Evolutionary conservation across 441 rosid genomes (phyloP), one percentile per base, ranked within the genome.

Genomic region (Isatis lusitanica): DNA sequence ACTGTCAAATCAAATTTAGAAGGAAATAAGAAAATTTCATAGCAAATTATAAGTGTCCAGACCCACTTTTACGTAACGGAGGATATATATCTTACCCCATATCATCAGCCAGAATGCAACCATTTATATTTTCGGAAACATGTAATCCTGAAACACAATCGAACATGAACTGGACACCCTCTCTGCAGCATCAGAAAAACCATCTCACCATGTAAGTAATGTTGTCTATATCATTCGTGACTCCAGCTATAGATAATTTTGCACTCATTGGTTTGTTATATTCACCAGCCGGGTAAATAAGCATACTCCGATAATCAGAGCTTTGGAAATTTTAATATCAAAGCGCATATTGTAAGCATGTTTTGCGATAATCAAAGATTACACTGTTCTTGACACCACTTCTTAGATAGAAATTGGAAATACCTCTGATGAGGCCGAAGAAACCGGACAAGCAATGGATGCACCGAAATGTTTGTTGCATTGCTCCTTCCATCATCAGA

Each of bases 391-490:
- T 66, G 39, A 35, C 38, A 63, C 46, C 55, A 59, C 43, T 74
- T 48, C 63, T 71, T 48, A 38, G 59, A 64, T 72, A 72, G 21
- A 63, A 43, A 57, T 55, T 30, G 18, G 44, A 50, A 71, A 26
- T 86, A 95, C 99, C 99, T 91, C 83, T 95, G 99, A 88, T 95
- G 99, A 69, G 97, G 92, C 46, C 99, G 95, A 78, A 95, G 98
- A 82, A 93, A 95, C 69, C 73, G 84, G 51, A 91, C 97, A 40
- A 95, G 97, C 86, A 91, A 77, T 1, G 97, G 86, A 81, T 93
- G 97, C 76, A 93, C 99, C 35, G 65, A 69, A 42, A 95, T 88
- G 15, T 81, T 83, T 59, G 77, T 75, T 31, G 68, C 50, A 74
- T 59, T 75, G 61, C 46, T 66, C 59, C 52, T 68, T 72, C 75